phyloP scores from a whole-genome alignment of 257 asterid species.

The Solanum pimpinellifolium region DNA sequence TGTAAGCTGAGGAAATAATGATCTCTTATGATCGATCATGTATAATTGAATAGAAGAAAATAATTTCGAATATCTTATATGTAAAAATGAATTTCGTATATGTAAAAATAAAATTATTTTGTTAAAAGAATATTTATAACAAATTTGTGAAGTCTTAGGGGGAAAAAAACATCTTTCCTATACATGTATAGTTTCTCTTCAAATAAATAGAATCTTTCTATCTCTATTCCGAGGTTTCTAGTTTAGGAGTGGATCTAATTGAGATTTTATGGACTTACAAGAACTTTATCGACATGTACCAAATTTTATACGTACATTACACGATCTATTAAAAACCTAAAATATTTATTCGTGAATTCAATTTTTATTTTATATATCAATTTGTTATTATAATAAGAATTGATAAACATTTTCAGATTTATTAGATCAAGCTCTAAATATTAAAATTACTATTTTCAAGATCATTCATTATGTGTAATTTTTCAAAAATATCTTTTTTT shows the following conservation, averaged over 20 bases:
- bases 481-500: rapidly evolving
- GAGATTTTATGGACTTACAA: not conserved
- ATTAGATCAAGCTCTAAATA: not conserved
- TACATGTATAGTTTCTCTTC: not conserved
- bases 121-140: not conserved
- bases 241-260: not conserved
- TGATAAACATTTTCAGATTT: not conserved
- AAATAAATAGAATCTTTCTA: not conserved
- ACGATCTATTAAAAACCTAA: not conserved
- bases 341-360: not conserved
- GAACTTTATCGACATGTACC: not conserved
- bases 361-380: not conserved
- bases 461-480: not conserved
- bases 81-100: not conserved
- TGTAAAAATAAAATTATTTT: not conserved
- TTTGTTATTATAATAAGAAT: not conserved
- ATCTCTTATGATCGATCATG: rapidly evolving
- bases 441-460: not conserved
- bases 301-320: not conserved
- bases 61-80: rapidly evolving
- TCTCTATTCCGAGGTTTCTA: not conserved
- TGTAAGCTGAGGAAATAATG: not conserved
- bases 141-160: not conserved
- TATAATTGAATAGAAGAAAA: not conserved
- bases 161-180: rapidly evolving